phyloP scores from a whole-genome alignment of 2,329 filamentous ascomycete species.

The Pseudogymnoascus sp. region DNA sequence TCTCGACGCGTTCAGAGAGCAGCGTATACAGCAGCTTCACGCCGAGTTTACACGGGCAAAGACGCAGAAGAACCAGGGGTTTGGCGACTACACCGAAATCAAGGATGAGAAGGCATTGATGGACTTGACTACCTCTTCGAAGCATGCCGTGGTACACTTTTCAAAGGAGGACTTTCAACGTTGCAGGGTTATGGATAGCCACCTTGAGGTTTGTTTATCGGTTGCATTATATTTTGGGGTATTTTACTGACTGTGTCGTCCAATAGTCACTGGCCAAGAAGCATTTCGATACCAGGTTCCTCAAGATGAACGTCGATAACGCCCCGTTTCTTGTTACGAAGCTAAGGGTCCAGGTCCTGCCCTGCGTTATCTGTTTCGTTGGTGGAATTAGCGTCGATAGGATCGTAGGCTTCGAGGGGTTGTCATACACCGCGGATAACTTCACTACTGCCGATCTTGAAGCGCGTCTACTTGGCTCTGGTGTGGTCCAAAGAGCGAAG shows the following conservation, averaged over 20 bases:
- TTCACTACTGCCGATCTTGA: constrained; percentile 50
- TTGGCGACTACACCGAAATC: constrained; percentile 48
- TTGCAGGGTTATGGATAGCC: constrained; percentile 35
- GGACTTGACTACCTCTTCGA: constrained; percentile 36
- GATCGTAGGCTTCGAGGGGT: constrained; percentile 52
- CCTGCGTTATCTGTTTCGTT: constrained; percentile 51
- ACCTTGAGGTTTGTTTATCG: constrained; percentile 27
- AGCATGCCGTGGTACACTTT: constrained; percentile 35
- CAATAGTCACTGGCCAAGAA: constrained; percentile 43
- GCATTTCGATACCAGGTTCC: constrained; percentile 51
- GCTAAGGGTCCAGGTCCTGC: constrained; percentile 49
- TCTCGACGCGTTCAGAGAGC: constrained; percentile 48
- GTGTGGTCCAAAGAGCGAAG: constrained; percentile 46
- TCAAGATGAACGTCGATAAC: constrained; percentile 53
- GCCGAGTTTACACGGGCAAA: constrained; percentile 46
- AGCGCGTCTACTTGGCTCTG: constrained; percentile 40
- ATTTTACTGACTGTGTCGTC: not conserved
- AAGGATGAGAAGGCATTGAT: constrained; percentile 52
- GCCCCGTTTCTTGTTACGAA: constrained; percentile 52
- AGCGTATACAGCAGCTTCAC: constrained; percentile 50
- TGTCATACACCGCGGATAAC: constrained; percentile 43
- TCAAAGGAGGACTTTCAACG: constrained; percentile 35
- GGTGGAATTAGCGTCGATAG: constrained; percentile 48
- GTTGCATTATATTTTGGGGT: not conserved
- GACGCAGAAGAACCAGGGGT: constrained; percentile 41